Evolutionary conservation across 1,284 basidiomycete species (phyloP).

Genomic region (Chiua sp.): DNA sequence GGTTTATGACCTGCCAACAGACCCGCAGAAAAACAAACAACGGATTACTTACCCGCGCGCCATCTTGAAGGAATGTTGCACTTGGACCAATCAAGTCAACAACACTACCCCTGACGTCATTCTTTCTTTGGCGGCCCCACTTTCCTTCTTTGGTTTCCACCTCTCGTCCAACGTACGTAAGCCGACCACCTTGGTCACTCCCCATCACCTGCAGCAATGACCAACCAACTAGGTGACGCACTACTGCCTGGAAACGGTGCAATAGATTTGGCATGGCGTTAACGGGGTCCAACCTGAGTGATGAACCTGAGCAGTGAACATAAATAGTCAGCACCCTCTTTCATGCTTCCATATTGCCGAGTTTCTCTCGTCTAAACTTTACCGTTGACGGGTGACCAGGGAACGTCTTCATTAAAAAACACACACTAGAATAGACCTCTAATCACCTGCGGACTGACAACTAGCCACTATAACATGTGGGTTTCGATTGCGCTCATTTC

Average conservation of each 20-base stretch:
- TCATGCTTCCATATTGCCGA: neutral
- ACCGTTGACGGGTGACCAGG: too few relatives aligned
- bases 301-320: neutral
- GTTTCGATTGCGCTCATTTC: neutral
- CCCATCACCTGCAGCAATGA: neutral
- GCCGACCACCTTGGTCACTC: too few relatives aligned
- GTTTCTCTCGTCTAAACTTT: too few relatives aligned
- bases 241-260: neutral
- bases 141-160: conserved; percentile 13
- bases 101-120: conserved; percentile 28
- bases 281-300: neutral
- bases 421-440: neutral
- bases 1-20: conserved; percentile 8
- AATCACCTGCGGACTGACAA: neutral
- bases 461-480: neutral
- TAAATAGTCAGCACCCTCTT: conserved; percentile 4
- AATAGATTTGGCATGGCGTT: neutral
- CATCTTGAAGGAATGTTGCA: neutral
- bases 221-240: neutral
- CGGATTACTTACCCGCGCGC: neutral
- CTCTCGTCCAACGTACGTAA: neutral
- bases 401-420: too few relatives aligned
- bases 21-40: conserved; percentile 6
- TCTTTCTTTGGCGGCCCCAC: conserved; percentile 12
- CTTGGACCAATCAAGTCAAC: neutral